Evolutionary conservation across 805 yeast genomes (phyloP).

Genomic region (Sugiyamaella qingdaonensis): DNA sequence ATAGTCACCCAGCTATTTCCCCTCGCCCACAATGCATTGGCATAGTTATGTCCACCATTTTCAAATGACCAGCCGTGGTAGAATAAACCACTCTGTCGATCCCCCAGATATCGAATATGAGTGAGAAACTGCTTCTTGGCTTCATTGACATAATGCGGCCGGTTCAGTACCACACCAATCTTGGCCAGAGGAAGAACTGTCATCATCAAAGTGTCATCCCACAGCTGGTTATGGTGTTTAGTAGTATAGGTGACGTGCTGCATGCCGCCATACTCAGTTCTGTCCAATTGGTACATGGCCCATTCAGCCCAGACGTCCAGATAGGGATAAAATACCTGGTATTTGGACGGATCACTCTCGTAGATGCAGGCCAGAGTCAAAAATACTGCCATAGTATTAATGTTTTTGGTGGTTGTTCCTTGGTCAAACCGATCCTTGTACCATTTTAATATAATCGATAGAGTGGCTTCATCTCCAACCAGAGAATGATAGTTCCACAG

Average conservation of each 20-base stretch:
- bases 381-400: slow-evolving; percentile 38
- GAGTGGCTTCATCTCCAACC: slow-evolving; percentile 27
- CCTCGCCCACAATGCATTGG: slow-evolving; percentile 35
- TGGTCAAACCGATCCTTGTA: slow-evolving; percentile 31
- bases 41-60: slow-evolving; percentile 12
- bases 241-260: slow-evolving; percentile 36
- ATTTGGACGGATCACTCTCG: slow-evolving; percentile 29
- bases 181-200: slow-evolving; percentile 37
- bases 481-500: slow-evolving; percentile 37
- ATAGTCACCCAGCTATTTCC: slow-evolving; percentile 39
- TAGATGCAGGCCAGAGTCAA: slow-evolving; percentile 33
- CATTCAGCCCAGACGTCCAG: slow-evolving; percentile 37
- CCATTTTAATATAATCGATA: slow-evolving; percentile 32
- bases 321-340: slow-evolving; percentile 23
- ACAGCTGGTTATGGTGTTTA: slow-evolving; percentile 30
- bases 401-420: slow-evolving; percentile 35
- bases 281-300: slow-evolving; percentile 32
- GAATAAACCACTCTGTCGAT: slow-evolving; percentile 34
- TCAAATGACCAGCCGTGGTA: slow-evolving; percentile 33
- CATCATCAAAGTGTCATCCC: slow-evolving; percentile 34
- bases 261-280: slow-evolving; percentile 35
- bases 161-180: slow-evolving; percentile 29
- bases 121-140: slow-evolving; percentile 35
- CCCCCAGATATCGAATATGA: slow-evolving; percentile 34
- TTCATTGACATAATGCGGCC: slow-evolving; percentile 34